Base-by-base conservation (phyloP, 306 rosid species). In the Myrica gale region DNA sequence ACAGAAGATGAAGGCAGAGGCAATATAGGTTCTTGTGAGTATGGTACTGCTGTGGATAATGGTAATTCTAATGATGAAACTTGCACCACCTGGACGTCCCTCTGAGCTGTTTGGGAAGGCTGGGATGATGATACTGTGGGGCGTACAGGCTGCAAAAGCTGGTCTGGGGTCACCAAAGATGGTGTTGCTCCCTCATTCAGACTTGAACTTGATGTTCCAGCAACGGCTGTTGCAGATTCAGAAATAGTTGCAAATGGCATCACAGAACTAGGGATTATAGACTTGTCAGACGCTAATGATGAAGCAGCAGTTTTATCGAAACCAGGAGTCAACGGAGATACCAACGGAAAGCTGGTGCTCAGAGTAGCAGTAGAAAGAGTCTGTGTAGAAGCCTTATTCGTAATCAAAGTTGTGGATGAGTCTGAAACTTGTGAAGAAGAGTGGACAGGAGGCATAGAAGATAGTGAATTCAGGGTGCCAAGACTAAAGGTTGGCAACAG, bases 81-180 rank as follows among this genome's bases (percentile, higher is more conserved):
- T 52, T 76, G 48, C n/a, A 63, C 81, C 44, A 69, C 73, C 75
- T 26, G 75, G 43, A 54, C 70, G 4, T 80, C 70, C 69, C n/a
- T 57, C 63, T 79, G 78, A 65, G 79, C 17, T 16, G 70, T 66
- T n/a, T 72, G 69, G 39, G 50, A 43, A 67, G 78, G 55, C 61
- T 21, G 54, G 42, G 60, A 17, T 19, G 71, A 56, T 71, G 80
- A 61, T 50, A 52, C 73, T 62, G 85, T 4, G 21, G 72, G 6
- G 26, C 56, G 69, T 13, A 75, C 54, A 70, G 58, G 50, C 62
- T 75, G 84, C 71, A 80, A 75, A 69, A 69, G 76, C 53, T 75
- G 84, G 76, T 72, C 74, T 45, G 84, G 84, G 43, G 84, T 80
- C 21, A 80, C 56, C 76, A 80, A 61, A 60, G 79, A 68, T 17